A percentile compares a stretch with the other conserved stretches of the same genome.
These are phyloP conservation scores for Brassica carinata DNA, from an alignment of 345 rosid genomes.

Conservation along the genomic window DNA sequence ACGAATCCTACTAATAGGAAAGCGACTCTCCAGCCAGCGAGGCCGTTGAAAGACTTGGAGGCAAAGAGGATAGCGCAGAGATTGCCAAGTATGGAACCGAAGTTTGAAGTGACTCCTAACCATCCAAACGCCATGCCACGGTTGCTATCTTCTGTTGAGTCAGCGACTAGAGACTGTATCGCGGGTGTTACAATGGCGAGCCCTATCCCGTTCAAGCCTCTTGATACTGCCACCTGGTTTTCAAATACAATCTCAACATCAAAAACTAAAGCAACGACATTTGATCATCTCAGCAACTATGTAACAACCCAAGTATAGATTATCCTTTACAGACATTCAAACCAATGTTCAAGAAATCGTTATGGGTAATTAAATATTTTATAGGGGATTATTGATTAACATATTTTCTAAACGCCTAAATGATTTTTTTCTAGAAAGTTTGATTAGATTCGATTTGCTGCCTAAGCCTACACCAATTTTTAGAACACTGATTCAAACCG, in stretches of 20 bases:
- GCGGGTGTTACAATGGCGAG: conserved; percentile 67
- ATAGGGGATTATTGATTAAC: background rate
- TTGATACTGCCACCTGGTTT: conserved; percentile 62
- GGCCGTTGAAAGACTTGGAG: conserved; percentile 66
- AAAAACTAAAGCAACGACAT: background rate
- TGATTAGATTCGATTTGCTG: background rate
- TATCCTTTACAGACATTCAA: background rate
- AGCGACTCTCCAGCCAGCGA: conserved; percentile 50
- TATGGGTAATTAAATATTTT: background rate
- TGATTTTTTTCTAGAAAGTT: background rate
- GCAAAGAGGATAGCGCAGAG: conserved; percentile 61
- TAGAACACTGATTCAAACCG: background rate
- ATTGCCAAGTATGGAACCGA: conserved; percentile 66
- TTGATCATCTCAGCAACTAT: background rate
- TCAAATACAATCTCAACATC: conserved; percentile 3
- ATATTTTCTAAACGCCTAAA: no score
- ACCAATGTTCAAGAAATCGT: background rate
- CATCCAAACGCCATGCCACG: conserved; percentile 84
- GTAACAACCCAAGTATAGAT: background rate
- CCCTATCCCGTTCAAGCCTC: conserved; percentile 74
- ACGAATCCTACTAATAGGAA: conserved; percentile 62
- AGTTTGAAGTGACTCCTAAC: conserved; percentile 60
- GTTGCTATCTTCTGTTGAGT: conserved; percentile 74
- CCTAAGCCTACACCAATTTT: background rate
- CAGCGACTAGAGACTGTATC: conserved; percentile 68